A percentile compares a stretch with the other conserved stretches of the same genome.
These are phyloP conservation scores for Chaetomium sp. DNA, from an alignment of 2,329 filamentous ascomycete species.

Conservation along the genomic window DNA sequence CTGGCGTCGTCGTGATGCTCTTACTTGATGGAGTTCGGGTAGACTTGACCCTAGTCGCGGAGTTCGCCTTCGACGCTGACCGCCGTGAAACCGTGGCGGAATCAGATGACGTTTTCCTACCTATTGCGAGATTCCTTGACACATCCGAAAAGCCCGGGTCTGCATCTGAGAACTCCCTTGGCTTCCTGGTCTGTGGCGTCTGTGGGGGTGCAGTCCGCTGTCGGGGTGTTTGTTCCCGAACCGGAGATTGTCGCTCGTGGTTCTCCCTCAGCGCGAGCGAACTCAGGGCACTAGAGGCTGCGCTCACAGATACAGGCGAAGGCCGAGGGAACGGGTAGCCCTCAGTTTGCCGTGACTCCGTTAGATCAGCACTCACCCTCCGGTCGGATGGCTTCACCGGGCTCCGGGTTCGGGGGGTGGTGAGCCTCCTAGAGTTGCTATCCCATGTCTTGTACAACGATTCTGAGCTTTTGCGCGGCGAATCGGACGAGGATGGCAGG, in stretches of 20 bases:
- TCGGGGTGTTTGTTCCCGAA: slow-evolving; percentile 22
- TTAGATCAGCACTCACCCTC: slow-evolving; percentile 36
- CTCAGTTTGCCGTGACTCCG: slow-evolving; percentile 43
- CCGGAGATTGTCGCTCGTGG: slow-evolving; percentile 18
- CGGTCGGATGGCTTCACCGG: slow-evolving; percentile 36
- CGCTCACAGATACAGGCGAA: slow-evolving; percentile 56
- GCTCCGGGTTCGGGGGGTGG: slow-evolving; percentile 45
- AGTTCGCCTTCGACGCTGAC: slow-evolving; percentile 17
- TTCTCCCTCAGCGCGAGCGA: slow-evolving; percentile 37
- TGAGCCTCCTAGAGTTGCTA: slow-evolving; percentile 55
- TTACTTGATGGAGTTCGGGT: slow-evolving; percentile 22
- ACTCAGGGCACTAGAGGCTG: slow-evolving; percentile 58
- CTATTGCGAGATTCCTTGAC: background rate
- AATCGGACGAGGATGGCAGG: slow-evolving; percentile 32
- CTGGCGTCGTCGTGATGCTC: slow-evolving; percentile 7
- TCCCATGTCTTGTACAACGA: slow-evolving; percentile 52
- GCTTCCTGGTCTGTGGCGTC: slow-evolving; percentile 26
- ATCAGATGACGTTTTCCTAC: slow-evolving; percentile 28
- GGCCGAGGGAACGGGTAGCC: slow-evolving; percentile 45
- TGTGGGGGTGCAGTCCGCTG: slow-evolving; percentile 28
- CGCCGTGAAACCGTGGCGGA: slow-evolving; percentile 25
- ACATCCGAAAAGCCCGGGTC: slow-evolving; percentile 15
- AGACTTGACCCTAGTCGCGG: slow-evolving; percentile 17
- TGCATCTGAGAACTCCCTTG: slow-evolving; percentile 20
- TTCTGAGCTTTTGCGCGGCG: slow-evolving; percentile 38